A percentile compares a stretch with the other conserved stretches of the same genome.
Evolutionary conservation across 148 eudicot genomes (phyloP).

Genomic region (Limonium bicolor): DNA sequence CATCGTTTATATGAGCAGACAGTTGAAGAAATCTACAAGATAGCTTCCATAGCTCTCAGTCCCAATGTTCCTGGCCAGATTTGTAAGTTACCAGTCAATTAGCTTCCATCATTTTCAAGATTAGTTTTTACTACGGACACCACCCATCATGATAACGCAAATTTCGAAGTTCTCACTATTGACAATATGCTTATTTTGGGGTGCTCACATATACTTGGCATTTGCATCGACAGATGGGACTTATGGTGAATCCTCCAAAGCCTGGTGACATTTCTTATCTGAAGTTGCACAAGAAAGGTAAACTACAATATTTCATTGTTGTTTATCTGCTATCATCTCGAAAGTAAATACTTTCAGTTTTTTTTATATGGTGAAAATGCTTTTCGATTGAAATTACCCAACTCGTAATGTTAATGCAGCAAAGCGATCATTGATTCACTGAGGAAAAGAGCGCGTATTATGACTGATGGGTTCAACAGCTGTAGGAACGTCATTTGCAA

Average conservation of each 20-base stretch:
- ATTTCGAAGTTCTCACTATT: too few species aligned
- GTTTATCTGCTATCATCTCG: too few species aligned
- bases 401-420: conserved; percentile 31
- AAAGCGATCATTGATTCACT: conserved; percentile 81
- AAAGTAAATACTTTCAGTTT: too few species aligned
- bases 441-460: conserved; percentile 79
- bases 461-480: conserved; percentile 99
- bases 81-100: conserved; percentile 36
- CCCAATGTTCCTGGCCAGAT: conserved; percentile 94
- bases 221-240: conserved; percentile 76
- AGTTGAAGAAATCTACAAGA: conserved; percentile 93
- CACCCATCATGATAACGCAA: too few species aligned
- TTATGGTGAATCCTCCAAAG: conserved; percentile 88
- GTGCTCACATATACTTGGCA: too few species aligned
- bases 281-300: conserved; percentile 76
- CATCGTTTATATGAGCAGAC: conserved; percentile 42
- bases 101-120: too few species aligned
- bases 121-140: too few species aligned
- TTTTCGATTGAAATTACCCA: too few species aligned
- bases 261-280: conserved; percentile 89
- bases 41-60: conserved; percentile 83
- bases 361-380: too few species aligned
- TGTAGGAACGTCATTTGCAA: conserved; percentile 94
- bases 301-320: too few species aligned
- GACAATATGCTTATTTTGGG: too few species aligned